Percentiles rank a stretch among this genome's conserved stretches.
These are phyloP conservation scores for Rubus idaeus DNA, from an alignment of 306 rosid species.

Conservation along the genomic window DNA sequence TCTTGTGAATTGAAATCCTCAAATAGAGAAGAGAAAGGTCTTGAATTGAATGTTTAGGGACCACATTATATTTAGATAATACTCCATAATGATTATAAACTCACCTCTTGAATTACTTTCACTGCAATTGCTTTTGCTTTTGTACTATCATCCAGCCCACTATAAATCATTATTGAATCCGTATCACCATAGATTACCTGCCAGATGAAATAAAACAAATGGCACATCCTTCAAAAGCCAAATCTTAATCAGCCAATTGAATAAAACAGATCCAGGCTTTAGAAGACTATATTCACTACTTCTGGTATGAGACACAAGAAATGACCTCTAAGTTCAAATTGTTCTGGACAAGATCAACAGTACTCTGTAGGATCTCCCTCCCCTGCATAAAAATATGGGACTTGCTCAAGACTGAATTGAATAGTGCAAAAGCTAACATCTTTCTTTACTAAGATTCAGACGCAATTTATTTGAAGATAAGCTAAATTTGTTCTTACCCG, in stretches of 20 bases:
- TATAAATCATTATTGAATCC: constrained; percentile 95
- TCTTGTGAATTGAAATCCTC: background rate
- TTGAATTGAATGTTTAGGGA: constrained; percentile 18
- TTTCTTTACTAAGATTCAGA: background rate
- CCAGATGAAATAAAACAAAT: constrained; percentile 21
- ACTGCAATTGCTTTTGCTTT: constrained; percentile 76
- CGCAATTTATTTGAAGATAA: constrained; percentile 16
- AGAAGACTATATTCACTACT: background rate
- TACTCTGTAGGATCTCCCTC: constrained; percentile 91
- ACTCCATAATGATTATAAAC: constrained; percentile 23
- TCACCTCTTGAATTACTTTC: constrained; percentile 92
- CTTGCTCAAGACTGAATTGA: constrained; percentile 22
- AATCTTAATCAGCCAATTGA: constrained; percentile 16
- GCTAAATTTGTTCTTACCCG: constrained; percentile 56
- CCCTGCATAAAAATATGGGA: constrained; percentile 59
- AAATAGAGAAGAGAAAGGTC: constrained; percentile 12
- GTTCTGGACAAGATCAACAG: constrained; percentile 94
- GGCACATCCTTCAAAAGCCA: constrained; percentile 26
- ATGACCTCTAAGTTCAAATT: constrained; percentile 89
- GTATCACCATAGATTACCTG: constrained; percentile 98
- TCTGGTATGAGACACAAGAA: constrained; percentile 23
- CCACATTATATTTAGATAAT: background rate
- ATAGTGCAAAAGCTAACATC: constrained; percentile 17
- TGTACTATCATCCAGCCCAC: constrained; percentile 84
- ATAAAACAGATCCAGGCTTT: background rate